Percentiles rank a stretch among this genome's conserved stretches.
These are phyloP conservation scores for Pleurotus platypus DNA, from an alignment of 768 basidiomycete genomes.

Conservation along the genomic window DNA sequence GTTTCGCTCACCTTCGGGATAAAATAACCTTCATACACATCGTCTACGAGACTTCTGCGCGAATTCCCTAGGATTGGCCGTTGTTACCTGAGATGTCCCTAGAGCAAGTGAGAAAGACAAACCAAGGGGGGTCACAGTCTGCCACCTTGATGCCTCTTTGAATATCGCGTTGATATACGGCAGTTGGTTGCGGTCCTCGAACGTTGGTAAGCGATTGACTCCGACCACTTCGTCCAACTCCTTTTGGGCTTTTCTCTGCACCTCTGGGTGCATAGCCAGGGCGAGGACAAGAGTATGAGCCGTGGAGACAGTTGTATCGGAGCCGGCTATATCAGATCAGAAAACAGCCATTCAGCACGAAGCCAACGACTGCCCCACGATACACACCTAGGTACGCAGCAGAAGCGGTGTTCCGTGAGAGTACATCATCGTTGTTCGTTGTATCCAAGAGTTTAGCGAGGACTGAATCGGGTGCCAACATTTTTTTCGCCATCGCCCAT, in stretches of 20 bases:
- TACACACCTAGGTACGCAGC: too few species aligned
- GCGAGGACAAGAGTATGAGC: conserved; percentile 13
- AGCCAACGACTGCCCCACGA: too few species aligned
- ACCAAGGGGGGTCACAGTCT: conserved; percentile 14
- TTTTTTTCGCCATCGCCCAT: conserved; percentile 7
- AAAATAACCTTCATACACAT: conserved; percentile 30
- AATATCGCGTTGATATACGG: conserved; percentile 16
- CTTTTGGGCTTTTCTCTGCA: conserved; percentile 16
- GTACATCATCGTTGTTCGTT: too few species aligned
- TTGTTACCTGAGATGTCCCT: not conserved
- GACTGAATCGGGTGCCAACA: conserved; percentile 6
- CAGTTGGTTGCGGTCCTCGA: conserved; percentile 12
- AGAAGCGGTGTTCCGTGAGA: too few species aligned
- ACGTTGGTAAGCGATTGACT: conserved; percentile 13
- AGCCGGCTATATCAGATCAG: not conserved
- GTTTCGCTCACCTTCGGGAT: conserved; percentile 21
- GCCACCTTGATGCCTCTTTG: conserved; percentile 13
- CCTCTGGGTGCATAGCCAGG: conserved; percentile 14
- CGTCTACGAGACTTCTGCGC: conserved; percentile 24
- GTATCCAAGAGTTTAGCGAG: too few species aligned
- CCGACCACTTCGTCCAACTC: conserved; percentile 19
- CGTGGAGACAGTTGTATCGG: conserved; percentile 10
- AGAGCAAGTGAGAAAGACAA: not conserved
- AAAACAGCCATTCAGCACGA: not conserved
- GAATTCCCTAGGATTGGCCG: conserved; percentile 20